Evolutionary conservation across 805 yeast genomes (phyloP).

Genomic region (Metschnikowia kunwiensis): DNA sequence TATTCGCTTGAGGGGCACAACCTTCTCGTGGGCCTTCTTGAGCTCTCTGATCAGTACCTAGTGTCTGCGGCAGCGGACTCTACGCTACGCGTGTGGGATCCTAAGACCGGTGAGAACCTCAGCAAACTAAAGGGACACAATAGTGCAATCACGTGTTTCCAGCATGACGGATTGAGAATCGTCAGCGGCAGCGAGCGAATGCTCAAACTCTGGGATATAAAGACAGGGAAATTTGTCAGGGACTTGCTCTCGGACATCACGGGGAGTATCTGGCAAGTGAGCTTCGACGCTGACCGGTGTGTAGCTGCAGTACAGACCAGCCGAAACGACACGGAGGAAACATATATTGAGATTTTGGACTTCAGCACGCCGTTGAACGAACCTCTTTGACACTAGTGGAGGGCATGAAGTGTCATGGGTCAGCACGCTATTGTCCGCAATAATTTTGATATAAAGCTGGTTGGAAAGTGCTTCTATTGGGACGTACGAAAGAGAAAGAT

Average conservation of each 20-base stretch:
- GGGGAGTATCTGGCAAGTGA: constrained; percentile 93
- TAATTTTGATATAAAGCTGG: no score
- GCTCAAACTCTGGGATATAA: constrained; percentile 83
- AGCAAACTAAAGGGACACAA: constrained; percentile 77
- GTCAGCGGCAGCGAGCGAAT: constrained; percentile 88
- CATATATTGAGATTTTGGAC: constrained; percentile 82
- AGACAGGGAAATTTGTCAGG: constrained; percentile 70
- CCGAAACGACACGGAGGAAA: constrained; percentile 48
- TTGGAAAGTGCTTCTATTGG: no score
- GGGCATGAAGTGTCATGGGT: no score
- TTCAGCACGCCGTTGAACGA: constrained; percentile 45
- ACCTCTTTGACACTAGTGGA: neutral
- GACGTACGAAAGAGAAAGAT: no score
- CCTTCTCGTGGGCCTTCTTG: constrained; percentile 83
- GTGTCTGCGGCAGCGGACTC: constrained; percentile 97
- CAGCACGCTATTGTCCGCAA: no score
- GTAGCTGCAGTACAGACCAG: constrained; percentile 81
- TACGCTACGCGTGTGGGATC: constrained; percentile 90
- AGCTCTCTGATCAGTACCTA: constrained; percentile 67
- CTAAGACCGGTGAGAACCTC: constrained; percentile 63
- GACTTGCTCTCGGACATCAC: constrained; percentile 71
- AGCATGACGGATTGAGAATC: constrained; percentile 77
- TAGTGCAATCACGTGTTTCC: constrained; percentile 89
- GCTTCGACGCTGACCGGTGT: constrained; percentile 77
- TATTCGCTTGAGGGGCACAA: constrained; percentile 82